Base-by-base conservation (phyloP, 257 asterid species). In the Marsdenia floribunda region DNA sequence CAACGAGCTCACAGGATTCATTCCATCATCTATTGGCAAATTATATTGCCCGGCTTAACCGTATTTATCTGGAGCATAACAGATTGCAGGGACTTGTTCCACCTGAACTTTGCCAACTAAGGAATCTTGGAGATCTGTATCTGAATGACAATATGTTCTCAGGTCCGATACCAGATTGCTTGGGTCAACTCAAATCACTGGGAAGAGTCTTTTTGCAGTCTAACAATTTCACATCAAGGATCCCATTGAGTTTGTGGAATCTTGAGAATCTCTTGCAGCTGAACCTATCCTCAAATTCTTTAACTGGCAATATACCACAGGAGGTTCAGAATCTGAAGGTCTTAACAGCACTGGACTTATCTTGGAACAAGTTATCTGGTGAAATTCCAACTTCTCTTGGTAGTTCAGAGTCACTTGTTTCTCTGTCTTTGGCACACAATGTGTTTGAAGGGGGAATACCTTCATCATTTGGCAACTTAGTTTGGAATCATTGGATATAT, bases 121-220 rank as follows among this genome's bases (percentile, higher is more conserved):
- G 49, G 35, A 77, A 68, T 40, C 83, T 90, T 46, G 93, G 90
- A 42, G 85, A 77, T 64, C 49, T 90, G 42, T 80, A 81, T 54
- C 35, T 82, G 64, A 80, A 80, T 68, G 35, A 81, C 40, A 88
- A 90, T 63, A 70, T 7, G 72, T 73, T 90, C 33, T 19, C 60
- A 26, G 96, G 96, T 14, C 37, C 85, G 0, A 85, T 90, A 61
- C 93, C 93, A 35, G 76, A 75, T n/a, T 90, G 93, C 80, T 74
- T 90, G 49, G 93, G 91, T 46, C 83, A 79, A n/a, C 52, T 88
- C 35, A 79, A 81, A n/a, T 76, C 84, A 54, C 24, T 90, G 76
- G 80, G 88, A 77, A 21, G 77, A 72, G 40, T 89, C 58, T 81
- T 68, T 69, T 73, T 88, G 52, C 83, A 86, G 53, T 82, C 87